Conservation (phyloP, 345 rosid species). For the Hibiscus trionum region DNA sequence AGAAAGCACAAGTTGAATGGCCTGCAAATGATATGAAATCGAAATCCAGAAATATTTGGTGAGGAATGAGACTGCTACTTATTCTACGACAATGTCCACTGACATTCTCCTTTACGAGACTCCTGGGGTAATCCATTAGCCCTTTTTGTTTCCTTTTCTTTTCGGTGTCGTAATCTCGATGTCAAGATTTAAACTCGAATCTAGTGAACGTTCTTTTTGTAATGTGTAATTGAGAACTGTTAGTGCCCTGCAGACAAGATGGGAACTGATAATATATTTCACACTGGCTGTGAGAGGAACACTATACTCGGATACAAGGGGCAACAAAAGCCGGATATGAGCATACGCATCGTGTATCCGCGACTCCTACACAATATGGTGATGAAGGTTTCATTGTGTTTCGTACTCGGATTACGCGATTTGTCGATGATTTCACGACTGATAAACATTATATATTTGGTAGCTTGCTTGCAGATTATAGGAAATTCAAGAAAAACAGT, state of each 20-base stretch:
- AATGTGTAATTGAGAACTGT: too few species aligned
- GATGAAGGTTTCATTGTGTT: too few species aligned
- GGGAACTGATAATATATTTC: conserved; percentile 61
- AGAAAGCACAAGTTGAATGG: conserved; percentile 19
- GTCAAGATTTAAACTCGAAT: too few species aligned
- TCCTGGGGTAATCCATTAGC: conserved; percentile 45
- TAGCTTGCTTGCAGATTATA: neutral
- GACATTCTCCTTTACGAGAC: conserved; percentile 73
- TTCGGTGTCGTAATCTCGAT: too few species aligned
- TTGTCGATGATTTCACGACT: too few species aligned
- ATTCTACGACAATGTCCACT: conserved; percentile 59
- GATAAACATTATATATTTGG: too few species aligned
- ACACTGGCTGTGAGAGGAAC: conserved; percentile 60
- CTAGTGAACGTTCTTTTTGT: too few species aligned
- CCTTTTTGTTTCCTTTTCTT: too few species aligned
- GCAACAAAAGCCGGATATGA: conserved; percentile 25
- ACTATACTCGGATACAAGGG: conserved; percentile 47
- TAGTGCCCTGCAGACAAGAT: conserved; percentile 40
- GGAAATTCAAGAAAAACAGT: neutral
- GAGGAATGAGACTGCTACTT: conserved; percentile 32
- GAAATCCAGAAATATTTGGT: conserved; percentile 4
- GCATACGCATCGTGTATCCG: conserved; percentile 57
- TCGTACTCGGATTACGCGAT: too few species aligned
- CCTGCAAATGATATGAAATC: conserved; percentile 16
- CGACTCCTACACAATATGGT: conserved; percentile 46